Evolutionary conservation across 257 asterid species (phyloP), one percentile per base, ranked within the genome.

Genomic region (Solanum dulcamara): DNA sequence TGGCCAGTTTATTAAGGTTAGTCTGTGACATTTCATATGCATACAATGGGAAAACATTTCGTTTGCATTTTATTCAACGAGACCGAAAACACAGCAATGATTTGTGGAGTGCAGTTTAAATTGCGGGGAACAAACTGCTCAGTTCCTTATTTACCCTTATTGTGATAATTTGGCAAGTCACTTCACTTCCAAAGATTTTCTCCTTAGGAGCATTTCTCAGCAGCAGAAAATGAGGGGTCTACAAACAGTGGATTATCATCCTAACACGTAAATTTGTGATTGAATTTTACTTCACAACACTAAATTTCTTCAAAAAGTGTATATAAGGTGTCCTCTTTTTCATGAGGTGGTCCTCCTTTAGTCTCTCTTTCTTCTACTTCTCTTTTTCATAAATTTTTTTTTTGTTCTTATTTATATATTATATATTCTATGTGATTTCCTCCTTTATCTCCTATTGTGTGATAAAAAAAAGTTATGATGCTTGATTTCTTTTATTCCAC

Each of bases 1-100:
- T 86, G 92, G 95, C 85, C 98, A 97, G 85, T 97, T 97, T 92
- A 93, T 97, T 85, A 97, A 93, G 99, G 99, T 97, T 64, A 86
- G 93, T 80, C 86, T 46, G 75, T 84, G 84, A 81, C 75, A 37
- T 53, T 68, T 75, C 60, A 26, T 75, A 46, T 26, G 10, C 12
- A 18, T n/a, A n/a, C n/a, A n/a, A n/a, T 26, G 40, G 40, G 82
- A 50, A 48, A 50, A 30, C 64, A 30, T 9, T n/a, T n/a, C n/a
- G n/a, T n/a, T n/a, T n/a, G n/a, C n/a, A n/a, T n/a, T n/a, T n/a
- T n/a, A n/a, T n/a, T n/a, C n/a, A n/a, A n/a, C n/a, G n/a, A n/a
- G n/a, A n/a, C n/a, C n/a, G n/a, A n/a, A n/a, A n/a, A n/a, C n/a
- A n/a, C n/a, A n/a, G n/a, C n/a, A n/a, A n/a, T n/a, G n/a, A n/a